Conservation (phyloP, 495 filamentous ascomycete species). For the Lindgomyces ingoldianus region DNA sequence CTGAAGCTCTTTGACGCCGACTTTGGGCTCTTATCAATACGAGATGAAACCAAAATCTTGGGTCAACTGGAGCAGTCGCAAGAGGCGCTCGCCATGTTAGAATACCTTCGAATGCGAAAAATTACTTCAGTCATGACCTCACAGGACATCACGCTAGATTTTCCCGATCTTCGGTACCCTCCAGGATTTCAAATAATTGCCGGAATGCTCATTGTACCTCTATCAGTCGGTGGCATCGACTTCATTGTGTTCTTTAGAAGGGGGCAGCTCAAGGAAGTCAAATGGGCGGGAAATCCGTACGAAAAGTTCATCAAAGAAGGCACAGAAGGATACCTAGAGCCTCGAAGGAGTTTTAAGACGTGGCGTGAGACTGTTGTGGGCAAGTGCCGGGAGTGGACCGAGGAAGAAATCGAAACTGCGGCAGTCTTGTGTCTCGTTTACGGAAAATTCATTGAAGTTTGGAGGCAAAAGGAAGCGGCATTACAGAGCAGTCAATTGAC, state of each 20-base stretch:
- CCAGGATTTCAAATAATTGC: conserved; percentile 81
- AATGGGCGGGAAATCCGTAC: conserved; percentile 94
- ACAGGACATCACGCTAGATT: conserved; percentile 76
- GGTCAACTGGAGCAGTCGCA: conserved; percentile 74
- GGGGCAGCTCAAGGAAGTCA: conserved; percentile 75
- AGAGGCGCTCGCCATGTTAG: conserved; percentile 81
- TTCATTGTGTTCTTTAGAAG: conserved; percentile 93
- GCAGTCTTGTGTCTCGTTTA: conserved; percentile 89
- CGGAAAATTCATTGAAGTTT: conserved; percentile 88
- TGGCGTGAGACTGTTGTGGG: conserved; percentile 78
- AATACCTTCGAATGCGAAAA: conserved; percentile 76
- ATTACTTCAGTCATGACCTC: conserved; percentile 77
- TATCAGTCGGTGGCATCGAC: conserved; percentile 74
- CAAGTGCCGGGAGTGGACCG: conserved; percentile 73
- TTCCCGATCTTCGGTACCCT: conserved; percentile 76
- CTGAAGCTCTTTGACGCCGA: conserved; percentile 86
- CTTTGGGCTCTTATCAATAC: conserved; percentile 82
- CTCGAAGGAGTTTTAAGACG: conserved; percentile 71
- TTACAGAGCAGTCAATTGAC: conserved; percentile 82
- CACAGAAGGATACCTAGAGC: conserved; percentile 70
- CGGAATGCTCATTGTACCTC: conserved; percentile 79
- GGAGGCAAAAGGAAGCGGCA: conserved; percentile 87
- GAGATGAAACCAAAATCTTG: conserved; percentile 83
- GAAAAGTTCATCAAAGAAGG: conserved; percentile 72
- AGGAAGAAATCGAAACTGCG: conserved; percentile 80